These are phyloP conservation scores for Kwoniella mangroviensis DNA, from an alignment of 768 basidiomycete genomes.

Conservation along the genomic window DNA sequence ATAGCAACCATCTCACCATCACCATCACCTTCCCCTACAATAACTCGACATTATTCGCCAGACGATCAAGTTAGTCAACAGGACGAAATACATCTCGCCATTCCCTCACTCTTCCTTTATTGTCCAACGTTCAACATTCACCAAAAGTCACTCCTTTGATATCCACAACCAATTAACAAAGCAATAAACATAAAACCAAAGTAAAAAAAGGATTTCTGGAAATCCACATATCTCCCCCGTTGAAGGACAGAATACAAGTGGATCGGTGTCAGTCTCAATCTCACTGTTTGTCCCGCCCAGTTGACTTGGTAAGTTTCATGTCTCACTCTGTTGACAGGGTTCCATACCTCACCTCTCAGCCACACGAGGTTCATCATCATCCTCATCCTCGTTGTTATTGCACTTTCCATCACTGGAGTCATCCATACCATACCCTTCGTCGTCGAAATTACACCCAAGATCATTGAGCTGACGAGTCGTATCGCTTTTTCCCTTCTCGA, in stretches of 20 bases:
- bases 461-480: slow-evolving; percentile 1
- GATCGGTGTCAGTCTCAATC: background rate
- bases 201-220: slow-evolving; percentile 16
- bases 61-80: background rate
- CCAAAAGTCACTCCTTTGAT: slow-evolving; percentile 14
- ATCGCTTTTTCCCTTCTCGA: background rate
- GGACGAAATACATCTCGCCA: slow-evolving; percentile 22
- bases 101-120: background rate
- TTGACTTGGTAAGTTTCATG: slow-evolving; percentile 24
- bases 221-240: background rate
- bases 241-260: background rate
- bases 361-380: background rate
- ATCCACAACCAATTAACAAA: background rate
- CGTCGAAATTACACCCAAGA: background rate
- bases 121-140: background rate
- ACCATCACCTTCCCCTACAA: no score
- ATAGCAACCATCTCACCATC: background rate
- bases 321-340: slow-evolving; percentile 12
- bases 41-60: background rate
- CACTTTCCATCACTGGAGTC: slow-evolving; percentile 1
- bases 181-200: background rate
- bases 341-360: background rate
- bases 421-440: background rate
- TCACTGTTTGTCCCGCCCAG: slow-evolving; percentile 14
- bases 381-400: background rate